Evolutionary conservation across 2,329 filamentous ascomycete species (phyloP), one percentile per base, ranked within the genome.

Genomic region (Fragosphaeria purpurea): DNA sequence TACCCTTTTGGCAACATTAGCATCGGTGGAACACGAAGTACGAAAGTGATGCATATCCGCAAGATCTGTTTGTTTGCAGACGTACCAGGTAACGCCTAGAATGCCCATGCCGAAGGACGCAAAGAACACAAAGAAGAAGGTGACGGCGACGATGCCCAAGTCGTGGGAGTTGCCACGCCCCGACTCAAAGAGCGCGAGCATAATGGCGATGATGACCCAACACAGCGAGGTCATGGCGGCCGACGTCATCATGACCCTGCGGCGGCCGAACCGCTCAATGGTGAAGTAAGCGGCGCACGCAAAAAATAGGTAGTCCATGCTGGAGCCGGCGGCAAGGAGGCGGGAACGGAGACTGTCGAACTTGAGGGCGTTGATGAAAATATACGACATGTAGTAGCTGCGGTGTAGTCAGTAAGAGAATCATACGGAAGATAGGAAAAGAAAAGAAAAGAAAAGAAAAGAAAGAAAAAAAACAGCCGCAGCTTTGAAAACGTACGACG

Each of bases 321-420:
- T 70, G 1, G 72, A 72, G 8, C 71, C 72, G 0, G 69, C 70
- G 5, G 70, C 65, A 7, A 73, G 60, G 22, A 73, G 67, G 7
- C 70, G 66, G 7, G 68, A 37, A 37, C 35, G 35, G 35, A 37
- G 35, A 37, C 62, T 39, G 65, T 65, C 35, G 4, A 50, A 33
- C 2, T 64, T 62, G n/a, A 73, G 61, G 0, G 69, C 67, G 47
- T 69, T 61, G 50, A 70, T 70, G 47, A 73, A 63, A 4, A 72
- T 63, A 39, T 68, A 70, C 4, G 68, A 67, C 53, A 54, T 54
- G 47, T 54, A 56, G 47, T 52, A 54, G 30, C 55, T 12, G 54
- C 53, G 22, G 22, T 22, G 22, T 22, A 22, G 50, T 51, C 53
- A 56, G 53, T 53, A 55, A 35, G 9, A 56, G 51, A 33, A 46